phyloP scores from a whole-genome alignment of 306 rosid genomes.

The Trifolium pratense region DNA sequence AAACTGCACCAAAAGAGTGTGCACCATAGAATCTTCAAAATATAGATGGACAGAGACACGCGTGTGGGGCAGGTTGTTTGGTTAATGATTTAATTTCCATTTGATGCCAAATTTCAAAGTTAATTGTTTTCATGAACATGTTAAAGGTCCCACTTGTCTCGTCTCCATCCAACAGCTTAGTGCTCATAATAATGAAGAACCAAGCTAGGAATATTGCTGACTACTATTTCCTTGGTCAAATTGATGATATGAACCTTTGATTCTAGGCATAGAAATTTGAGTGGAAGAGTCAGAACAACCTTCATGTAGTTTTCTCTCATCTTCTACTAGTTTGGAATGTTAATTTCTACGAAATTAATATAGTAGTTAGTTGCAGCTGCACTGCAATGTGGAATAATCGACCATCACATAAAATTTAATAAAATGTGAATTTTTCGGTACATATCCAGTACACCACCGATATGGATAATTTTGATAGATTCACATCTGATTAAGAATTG shows the following conservation, averaged over 20 bases:
- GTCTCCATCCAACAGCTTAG: slow-evolving; percentile 24
- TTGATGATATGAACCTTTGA: not conserved
- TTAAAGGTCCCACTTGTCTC: slow-evolving; percentile 38
- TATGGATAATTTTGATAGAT: no score
- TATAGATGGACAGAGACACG: slow-evolving; percentile 11
- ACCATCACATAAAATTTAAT: no score
- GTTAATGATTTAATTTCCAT: slow-evolving; percentile 42
- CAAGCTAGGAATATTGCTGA: no score
- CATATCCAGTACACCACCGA: no score
- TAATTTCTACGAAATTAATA: no score
- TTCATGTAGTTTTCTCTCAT: not conserved
- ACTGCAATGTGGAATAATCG: no score
- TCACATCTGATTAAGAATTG: no score
- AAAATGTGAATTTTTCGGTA: no score
- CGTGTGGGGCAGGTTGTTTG: slow-evolving; percentile 37
- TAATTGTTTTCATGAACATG: slow-evolving; percentile 12
- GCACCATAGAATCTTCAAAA: no score
- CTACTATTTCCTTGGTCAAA: not conserved
- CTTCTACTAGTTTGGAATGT: not conserved
- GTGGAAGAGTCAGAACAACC: not conserved
- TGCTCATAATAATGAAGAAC: slow-evolving; percentile 21
- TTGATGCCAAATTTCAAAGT: slow-evolving; percentile 48
- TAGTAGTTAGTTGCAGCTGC: not conserved
- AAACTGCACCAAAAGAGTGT: no score
- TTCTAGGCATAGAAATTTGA: not conserved